Evolutionary conservation across 129 eudicot genomes (phyloP).

Genomic region (Ambrosia trifida): DNA sequence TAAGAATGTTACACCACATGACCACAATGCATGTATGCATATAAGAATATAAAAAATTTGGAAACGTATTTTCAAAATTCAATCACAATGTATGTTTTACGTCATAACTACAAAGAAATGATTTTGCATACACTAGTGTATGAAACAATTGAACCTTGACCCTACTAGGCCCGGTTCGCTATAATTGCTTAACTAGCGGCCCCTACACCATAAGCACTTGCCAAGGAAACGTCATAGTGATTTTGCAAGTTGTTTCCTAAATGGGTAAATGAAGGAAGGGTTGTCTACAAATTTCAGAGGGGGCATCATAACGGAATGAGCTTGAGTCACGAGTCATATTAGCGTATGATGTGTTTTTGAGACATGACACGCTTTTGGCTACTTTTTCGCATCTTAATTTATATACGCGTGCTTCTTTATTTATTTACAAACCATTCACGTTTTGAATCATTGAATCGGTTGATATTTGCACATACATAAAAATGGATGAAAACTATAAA

Average conservation of each 20-base stretch:
- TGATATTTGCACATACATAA: not conserved
- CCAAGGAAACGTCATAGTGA: constrained; percentile 3
- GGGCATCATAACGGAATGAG: constrained; percentile 1
- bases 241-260: constrained; percentile 19
- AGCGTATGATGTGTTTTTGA: not conserved
- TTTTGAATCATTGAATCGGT: not conserved
- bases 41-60: not conserved
- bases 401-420: not conserved
- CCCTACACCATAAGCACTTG: not conserved
- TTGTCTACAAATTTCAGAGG: constrained; percentile 8
- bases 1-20: not conserved
- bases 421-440: not conserved
- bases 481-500: not conserved
- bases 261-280: constrained; percentile 15
- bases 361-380: not conserved
- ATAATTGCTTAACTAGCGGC: constrained; percentile 1
- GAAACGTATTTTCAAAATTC: not conserved
- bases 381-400: not conserved
- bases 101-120: not conserved
- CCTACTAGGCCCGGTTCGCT: not conserved
- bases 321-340: not conserved
- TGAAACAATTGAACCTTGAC: not conserved
- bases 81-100: too few species aligned
- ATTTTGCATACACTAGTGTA: not conserved
- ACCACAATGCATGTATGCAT: not conserved